phyloP scores from a whole-genome alignment of 2,329 filamentous ascomycete species.

The Nigrospora sphaerica region DNA sequence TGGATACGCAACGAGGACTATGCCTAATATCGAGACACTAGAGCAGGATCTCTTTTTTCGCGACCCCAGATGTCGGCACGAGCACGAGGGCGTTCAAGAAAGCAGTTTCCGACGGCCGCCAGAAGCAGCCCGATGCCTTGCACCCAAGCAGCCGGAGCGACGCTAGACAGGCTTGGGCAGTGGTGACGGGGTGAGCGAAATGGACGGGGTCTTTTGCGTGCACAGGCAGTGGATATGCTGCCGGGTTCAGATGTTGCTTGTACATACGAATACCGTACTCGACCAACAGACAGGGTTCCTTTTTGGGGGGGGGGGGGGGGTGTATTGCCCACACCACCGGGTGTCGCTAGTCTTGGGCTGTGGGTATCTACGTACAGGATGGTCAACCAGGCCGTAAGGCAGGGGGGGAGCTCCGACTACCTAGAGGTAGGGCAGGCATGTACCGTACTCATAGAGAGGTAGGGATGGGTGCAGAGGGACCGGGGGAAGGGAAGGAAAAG shows the following conservation, averaged over 20 bases:
- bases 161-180: constrained; percentile 1
- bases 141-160: constrained; percentile 1
- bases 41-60: background rate
- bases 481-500: no score
- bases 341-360: background rate
- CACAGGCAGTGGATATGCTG: constrained; percentile 1
- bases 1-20: background rate
- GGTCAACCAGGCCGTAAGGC: no score
- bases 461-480: no score
- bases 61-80: no score
- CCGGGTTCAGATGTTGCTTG: background rate
- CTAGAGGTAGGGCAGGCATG: no score
- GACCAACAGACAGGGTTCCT: no score
- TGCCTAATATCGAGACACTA: constrained; percentile 2
- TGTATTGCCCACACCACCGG: background rate
- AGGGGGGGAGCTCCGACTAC: no score
- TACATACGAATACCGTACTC: background rate
- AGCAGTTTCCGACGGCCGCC: no score
- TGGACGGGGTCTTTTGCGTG: background rate
- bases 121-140: background rate
- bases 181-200: constrained; percentile 3
- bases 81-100: no score
- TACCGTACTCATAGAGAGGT: no score
- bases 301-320: background rate
- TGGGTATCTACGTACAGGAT: background rate